These are phyloP conservation scores for Naganishia onofrii DNA, from an alignment of 768 basidiomycete genomes.

Conservation along the genomic window DNA sequence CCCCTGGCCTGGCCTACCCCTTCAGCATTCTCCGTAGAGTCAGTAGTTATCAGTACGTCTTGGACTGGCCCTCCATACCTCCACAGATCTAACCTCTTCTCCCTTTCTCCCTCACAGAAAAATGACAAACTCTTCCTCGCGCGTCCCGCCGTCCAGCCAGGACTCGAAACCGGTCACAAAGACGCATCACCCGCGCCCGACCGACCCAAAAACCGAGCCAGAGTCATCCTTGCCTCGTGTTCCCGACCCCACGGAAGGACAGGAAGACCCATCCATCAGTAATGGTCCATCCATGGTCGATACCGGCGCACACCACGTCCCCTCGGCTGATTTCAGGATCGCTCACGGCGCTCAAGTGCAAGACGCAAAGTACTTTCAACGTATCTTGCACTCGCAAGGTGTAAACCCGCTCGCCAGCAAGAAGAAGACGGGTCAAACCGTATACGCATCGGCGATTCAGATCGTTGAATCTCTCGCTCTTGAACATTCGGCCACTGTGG, in stretches of 20 bases:
- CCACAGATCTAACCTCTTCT: background rate
- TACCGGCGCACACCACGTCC: conserved; percentile 1
- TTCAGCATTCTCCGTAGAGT: too few relatives aligned
- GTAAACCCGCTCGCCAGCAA: conserved; percentile 27
- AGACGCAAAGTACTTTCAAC: conserved; percentile 39
- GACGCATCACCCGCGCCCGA: conserved; percentile 6
- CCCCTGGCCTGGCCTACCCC: too few relatives aligned
- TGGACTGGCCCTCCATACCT: too few relatives aligned
- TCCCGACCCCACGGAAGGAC: background rate
- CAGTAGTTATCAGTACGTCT: too few relatives aligned
- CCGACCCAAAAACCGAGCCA: conserved; percentile 26
- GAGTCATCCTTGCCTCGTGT: conserved; percentile 23
- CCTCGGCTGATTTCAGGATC: conserved; percentile 32
- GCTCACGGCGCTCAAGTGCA: conserved; percentile 31
- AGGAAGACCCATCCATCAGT: conserved; percentile 36
- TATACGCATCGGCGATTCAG: conserved; percentile 43
- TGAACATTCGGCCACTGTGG: conserved; percentile 38
- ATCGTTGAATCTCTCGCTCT: conserved; percentile 44
- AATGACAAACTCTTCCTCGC: conserved; percentile 20
- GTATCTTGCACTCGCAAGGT: conserved; percentile 37
- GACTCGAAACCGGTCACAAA: conserved; percentile 8
- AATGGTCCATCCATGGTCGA: conserved; percentile 46
- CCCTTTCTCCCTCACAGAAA: background rate
- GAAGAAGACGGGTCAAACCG: conserved; percentile 39
- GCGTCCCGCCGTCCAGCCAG: background rate